Conservation (phyloP, 1,284 basidiomycete genomes). For the Afroboletus lepidellus region DNA sequence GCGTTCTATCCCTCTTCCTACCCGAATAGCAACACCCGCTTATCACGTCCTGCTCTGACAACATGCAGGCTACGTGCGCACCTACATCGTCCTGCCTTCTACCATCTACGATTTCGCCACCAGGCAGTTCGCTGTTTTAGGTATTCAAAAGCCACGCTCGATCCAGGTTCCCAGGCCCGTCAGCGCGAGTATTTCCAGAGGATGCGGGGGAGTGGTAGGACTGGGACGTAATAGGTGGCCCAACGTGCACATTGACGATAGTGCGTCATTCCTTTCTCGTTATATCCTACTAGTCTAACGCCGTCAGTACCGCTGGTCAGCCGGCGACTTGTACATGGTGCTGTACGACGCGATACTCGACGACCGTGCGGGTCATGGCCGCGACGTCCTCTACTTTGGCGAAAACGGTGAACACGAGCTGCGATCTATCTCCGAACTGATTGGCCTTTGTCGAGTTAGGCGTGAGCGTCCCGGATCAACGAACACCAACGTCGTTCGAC, state of each 20-base stretch:
- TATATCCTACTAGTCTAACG: neutral
- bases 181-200: constrained; percentile 24
- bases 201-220: constrained; percentile 31
- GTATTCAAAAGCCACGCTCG: constrained; percentile 37
- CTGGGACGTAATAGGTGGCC: constrained; percentile 20
- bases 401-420: constrained; percentile 44
- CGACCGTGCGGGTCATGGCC: constrained; percentile 36
- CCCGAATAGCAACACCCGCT: too few species aligned
- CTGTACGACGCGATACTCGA: constrained; percentile 29
- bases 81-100: constrained; percentile 39
- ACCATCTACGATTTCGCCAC: constrained; percentile 38
- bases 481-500: constrained; percentile 33
- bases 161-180: constrained; percentile 37
- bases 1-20: neutral
- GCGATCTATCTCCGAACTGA: constrained; percentile 18
- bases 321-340: constrained; percentile 26
- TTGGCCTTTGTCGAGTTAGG: constrained; percentile 32
- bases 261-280: constrained; percentile 9
- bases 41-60: neutral
- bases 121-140: constrained; percentile 31
- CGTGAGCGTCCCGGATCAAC: constrained; percentile 13
- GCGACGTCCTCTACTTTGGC: constrained; percentile 48
- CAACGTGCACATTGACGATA: constrained; percentile 14
- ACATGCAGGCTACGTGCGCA: constrained; percentile 32
- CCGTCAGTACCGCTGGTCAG: neutral